Base-by-base conservation (phyloP, 1,284 basidiomycete genomes). In the Pseudozyma sp. region DNA sequence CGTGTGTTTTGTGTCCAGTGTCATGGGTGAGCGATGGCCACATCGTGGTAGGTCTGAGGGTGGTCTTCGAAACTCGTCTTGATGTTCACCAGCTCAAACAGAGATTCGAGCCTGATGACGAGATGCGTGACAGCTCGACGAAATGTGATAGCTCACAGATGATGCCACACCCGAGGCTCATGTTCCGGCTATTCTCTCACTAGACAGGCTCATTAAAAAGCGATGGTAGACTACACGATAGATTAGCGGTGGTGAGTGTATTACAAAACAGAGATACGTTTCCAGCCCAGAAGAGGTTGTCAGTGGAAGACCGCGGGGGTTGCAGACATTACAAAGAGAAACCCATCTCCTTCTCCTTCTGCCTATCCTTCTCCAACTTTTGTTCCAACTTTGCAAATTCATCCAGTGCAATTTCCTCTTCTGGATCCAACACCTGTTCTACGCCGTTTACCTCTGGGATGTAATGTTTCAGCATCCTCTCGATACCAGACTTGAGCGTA, bases 391-490 rank as follows among this genome's bases (percentile, higher is more conserved):
- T 98, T 56, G 90, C 88, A 81, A 99, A 98, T 86, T 97, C 97
- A 71, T 92, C 90, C 67, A 94, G 83, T 0, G 96, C 93, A 54
- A 99, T 90, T 18, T 89, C 87, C 84, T 99, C 96, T 82, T 98
- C 96, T 76, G 92, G 90, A 83, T 95, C 95, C 52, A 98, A 86
- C 70, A 92, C 93, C 90, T 98, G 95, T 82, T 97, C 93, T 7
- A 99, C 95, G n/a, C 90, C 91, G 86, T 96, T 92, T 38, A 99
- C 96, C 86, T 99, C 95, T 7, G 96, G 96, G 59, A 99, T 93
- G 83, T 98, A 99, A 86, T 99, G 96, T 93, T 94, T 96, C 81
- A 99, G 87, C 97, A 99, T 99, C 69, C 96, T 89, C 87, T 99
- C 97, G 59, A 82, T 81, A 25, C 80, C 80, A n/a, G 55, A 64